phyloP scores from a whole-genome alignment of 106 monocot genomes.

The Triglochin maritima region DNA sequence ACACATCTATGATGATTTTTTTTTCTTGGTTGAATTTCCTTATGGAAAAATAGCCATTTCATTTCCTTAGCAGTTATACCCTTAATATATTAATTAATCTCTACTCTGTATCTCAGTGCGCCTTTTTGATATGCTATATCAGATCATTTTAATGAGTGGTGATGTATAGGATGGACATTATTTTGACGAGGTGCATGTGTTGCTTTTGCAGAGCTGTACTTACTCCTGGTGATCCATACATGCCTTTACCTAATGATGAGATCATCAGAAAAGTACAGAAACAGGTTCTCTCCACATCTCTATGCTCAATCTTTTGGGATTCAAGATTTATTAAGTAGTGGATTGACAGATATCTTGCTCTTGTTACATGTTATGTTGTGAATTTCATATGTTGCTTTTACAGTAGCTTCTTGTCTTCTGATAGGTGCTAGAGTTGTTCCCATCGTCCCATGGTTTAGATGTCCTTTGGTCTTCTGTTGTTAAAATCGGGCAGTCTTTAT shows the following conservation, averaged over 20 bases:
- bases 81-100: too few species aligned
- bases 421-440: conserved; percentile 79
- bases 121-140: not conserved
- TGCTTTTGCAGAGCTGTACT: conserved; percentile 66
- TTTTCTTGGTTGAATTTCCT: too few species aligned
- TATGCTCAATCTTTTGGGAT: not conserved
- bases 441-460: conserved; percentile 69
- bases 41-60: too few species aligned
- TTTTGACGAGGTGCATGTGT: too few species aligned
- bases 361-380: not conserved
- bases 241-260: conserved; percentile 84
- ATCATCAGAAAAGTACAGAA: conserved; percentile 75
- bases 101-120: not conserved
- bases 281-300: conserved; percentile 43
- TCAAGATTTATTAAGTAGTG: not conserved
- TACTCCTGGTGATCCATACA: conserved; percentile 95
- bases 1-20: too few species aligned
- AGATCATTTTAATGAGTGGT: not conserved
- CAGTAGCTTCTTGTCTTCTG: not conserved
- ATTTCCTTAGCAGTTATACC: too few species aligned
- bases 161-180: too few species aligned
- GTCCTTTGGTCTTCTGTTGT: conserved; percentile 89
- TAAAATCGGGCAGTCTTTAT: conserved; percentile 87
- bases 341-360: not conserved
- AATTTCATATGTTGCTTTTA: not conserved